These are phyloP conservation scores for Verticillium dahliae DNA, from an alignment of 2,329 filamentous ascomycete genomes.

Conservation along the genomic window DNA sequence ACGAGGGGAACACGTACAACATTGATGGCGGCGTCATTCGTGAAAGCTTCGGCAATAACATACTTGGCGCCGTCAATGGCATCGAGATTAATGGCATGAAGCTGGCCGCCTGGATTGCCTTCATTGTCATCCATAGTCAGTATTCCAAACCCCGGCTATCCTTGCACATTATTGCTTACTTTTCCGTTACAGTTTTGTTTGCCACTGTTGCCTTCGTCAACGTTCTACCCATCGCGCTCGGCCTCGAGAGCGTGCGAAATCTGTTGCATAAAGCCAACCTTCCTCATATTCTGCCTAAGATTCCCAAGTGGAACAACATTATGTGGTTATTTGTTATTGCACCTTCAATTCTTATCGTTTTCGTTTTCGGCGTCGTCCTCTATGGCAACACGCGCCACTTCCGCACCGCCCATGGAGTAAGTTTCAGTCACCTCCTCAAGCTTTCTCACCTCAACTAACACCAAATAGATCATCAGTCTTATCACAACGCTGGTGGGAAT, in stretches of 20 bases:
- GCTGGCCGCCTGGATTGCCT: conserved; percentile 9
- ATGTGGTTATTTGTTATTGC: conserved; percentile 18
- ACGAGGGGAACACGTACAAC: conserved; percentile 17
- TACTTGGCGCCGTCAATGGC: conserved; percentile 13
- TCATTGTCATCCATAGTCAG: conserved; percentile 19
- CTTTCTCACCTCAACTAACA: background rate
- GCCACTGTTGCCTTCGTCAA: conserved; percentile 17
- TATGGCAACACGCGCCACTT: conserved; percentile 17
- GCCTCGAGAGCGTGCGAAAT: conserved; percentile 17
- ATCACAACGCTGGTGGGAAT: conserved; percentile 18
- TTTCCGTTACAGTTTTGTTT: conserved; percentile 12
- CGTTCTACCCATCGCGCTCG: conserved; percentile 19
- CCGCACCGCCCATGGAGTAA: conserved; percentile 20
- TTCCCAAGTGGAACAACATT: conserved; percentile 15
- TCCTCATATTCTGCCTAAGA: conserved; percentile 15
- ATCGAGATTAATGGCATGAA: conserved; percentile 13
- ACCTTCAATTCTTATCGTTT: conserved; percentile 16
- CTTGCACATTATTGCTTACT: background rate
- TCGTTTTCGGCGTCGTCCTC: conserved; percentile 19
- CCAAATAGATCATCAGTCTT: conserved; percentile 19
- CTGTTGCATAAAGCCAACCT: conserved; percentile 16
- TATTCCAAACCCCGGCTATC: background rate
- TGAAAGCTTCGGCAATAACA: conserved; percentile 11
- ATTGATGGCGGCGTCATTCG: conserved; percentile 17
- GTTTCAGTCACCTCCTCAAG: background rate